These are phyloP conservation scores for Schizosaccharomyces pombe DNA, from an alignment of 805 yeast species.

Conservation along the genomic window DNA sequence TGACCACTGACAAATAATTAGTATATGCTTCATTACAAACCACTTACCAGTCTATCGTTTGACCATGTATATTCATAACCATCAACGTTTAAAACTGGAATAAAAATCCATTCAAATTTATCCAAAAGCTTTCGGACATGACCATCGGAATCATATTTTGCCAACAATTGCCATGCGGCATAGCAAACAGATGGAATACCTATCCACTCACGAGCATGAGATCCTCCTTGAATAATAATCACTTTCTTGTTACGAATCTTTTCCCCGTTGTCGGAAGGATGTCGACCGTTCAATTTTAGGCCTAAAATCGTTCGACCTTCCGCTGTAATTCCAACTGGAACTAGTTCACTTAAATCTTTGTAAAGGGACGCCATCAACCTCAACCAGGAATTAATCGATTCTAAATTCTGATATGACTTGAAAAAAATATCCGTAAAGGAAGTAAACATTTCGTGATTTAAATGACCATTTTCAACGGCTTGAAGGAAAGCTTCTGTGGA, in stretches of 20 bases:
- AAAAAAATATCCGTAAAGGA: constrained; percentile 35
- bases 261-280: background rate
- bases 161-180: constrained; percentile 25
- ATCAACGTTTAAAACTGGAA: constrained; percentile 78
- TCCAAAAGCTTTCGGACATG: constrained; percentile 27
- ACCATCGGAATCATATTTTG: constrained; percentile 21
- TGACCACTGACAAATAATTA: constrained; percentile 28
- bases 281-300: constrained; percentile 26
- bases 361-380: constrained; percentile 34
- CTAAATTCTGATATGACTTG: constrained; percentile 40
- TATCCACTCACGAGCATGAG: constrained; percentile 83
- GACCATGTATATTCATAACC: constrained; percentile 74
- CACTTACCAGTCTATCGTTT: constrained; percentile 30
- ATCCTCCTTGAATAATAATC: constrained; percentile 55
- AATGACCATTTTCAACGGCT: too few relatives aligned
- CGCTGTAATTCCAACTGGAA: constrained; percentile 47
- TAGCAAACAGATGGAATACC: constrained; percentile 47
- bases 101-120: constrained; percentile 43
- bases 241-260: background rate
- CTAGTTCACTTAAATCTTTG: constrained; percentile 39
- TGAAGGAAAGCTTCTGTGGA: too few relatives aligned
- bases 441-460: too few relatives aligned
- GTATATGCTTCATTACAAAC: background rate
- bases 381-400: constrained; percentile 51
- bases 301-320: constrained; percentile 54